Base-by-base conservation (phyloP, 1,139 yeast genomes). In the Yarrowia galli region DNA sequence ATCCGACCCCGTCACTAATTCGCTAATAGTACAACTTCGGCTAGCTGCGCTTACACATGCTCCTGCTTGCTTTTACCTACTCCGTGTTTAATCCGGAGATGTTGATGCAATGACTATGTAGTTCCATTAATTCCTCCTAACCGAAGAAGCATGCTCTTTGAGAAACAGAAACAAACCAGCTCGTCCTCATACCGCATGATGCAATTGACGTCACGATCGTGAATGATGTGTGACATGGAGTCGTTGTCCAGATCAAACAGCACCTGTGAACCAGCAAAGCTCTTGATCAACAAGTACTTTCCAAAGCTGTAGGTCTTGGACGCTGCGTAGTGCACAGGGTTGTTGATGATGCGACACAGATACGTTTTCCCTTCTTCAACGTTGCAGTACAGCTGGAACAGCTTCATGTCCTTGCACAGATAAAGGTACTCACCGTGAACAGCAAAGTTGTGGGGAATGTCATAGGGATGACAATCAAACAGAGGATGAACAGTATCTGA, bases 401-500 rank as follows among this genome's bases (percentile, higher is more conserved):
- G 64, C 9, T 43, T 58, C 51, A 43, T 58, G 12, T 43, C 64
- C 25, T 58, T 58, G 23, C 64, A 58, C 15, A 58, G 18, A 12
- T 58, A 58, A 4, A 58, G 51, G 10, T 43, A 43, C 51, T 58
- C 64, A 20, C 51, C 64, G 9, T 43, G 64, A 1, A 58, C 64
- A 1, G 64, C 51, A 43, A 58, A 58, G 23, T 58, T 58, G 42
- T 58, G 64, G 6, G 64, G 64, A 40, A 58, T 58, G 18, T 58
- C 64, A 12, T 58, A 58, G 6, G 64, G 64, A 16, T 58, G 64
- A 8, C 64, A 58, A 22, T 58, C 64, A 58, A 58, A 58, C 9
- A 58, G 51, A 13, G 64, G 32, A 43, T 43, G 42, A 1, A 58
- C 42, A n/a, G 3, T 18, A 20, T 28, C 16, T 1, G 64, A 58